Conservation (phyloP, 768 basidiomycete species). For the Psilocybe tampanensis region DNA sequence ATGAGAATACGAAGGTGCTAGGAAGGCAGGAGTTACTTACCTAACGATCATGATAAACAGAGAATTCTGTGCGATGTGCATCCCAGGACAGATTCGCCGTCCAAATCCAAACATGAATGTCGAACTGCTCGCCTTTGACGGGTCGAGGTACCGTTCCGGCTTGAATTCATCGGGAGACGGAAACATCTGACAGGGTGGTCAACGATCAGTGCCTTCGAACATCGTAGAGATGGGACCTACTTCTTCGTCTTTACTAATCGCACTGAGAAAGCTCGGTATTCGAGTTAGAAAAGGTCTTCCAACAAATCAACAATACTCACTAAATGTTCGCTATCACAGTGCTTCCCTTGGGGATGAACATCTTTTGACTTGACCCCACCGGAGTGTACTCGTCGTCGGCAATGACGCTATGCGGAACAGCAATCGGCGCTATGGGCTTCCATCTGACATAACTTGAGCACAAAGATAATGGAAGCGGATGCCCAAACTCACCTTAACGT, state of each 20-base stretch:
- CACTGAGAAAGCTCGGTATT: neutral
- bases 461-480: neutral
- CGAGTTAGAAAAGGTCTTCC: neutral
- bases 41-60: conserved; percentile 23
- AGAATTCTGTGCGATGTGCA: conserved; percentile 28
- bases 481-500: conserved; percentile 23
- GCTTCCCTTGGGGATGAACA: conserved; percentile 37
- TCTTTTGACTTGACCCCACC: conserved; percentile 20
- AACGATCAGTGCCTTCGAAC: too few species aligned
- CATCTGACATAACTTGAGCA: conserved; percentile 20
- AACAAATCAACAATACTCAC: too few species aligned
- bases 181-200: conserved; percentile 19
- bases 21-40: conserved; percentile 1
- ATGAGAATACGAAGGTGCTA: neutral
- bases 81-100: conserved; percentile 29
- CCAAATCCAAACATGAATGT: conserved; percentile 30
- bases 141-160: conserved; percentile 24
- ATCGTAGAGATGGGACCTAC: too few species aligned
- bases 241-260: conserved; percentile 17
- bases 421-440: conserved; percentile 29
- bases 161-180: conserved; percentile 23
- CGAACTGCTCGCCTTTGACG: conserved; percentile 6
- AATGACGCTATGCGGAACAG: conserved; percentile 35
- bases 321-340: conserved; percentile 24
- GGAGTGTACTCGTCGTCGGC: conserved; percentile 34